These are phyloP conservation scores for Volvox reticuliferus DNA, from an alignment of 139 green algal genomes.

Conservation along the genomic window DNA sequence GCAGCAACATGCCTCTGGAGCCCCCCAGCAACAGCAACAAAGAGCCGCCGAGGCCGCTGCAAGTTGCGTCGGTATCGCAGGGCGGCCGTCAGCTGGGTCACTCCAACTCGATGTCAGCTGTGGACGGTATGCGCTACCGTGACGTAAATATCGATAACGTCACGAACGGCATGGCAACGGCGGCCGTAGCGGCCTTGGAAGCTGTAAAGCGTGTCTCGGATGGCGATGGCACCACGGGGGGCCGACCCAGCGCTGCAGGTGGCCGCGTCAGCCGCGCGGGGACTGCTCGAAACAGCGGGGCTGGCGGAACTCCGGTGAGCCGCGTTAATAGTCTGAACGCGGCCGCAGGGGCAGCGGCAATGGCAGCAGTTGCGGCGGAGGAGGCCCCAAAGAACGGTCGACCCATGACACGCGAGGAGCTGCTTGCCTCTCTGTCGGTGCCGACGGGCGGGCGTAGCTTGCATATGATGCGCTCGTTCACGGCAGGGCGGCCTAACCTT, in stretches of 20 bases:
- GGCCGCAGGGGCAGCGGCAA: background rate
- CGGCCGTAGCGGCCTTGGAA: background rate
- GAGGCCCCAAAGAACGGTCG: background rate
- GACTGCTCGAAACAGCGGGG: constrained; percentile 35
- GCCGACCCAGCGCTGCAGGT: constrained; percentile 22
- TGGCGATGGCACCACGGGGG: constrained; percentile 41
- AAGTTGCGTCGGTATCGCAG: background rate
- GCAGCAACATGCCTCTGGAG: constrained; percentile 6
- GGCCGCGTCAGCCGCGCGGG: constrained; percentile 17
- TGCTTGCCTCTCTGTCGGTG: background rate
- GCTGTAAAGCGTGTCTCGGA: constrained; percentile 35
- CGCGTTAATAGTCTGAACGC: constrained; percentile 25
- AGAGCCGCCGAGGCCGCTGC: constrained; percentile 17
- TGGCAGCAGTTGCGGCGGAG: background rate
- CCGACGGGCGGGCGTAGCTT: background rate
- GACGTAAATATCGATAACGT: constrained; percentile 36
- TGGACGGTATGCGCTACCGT: constrained; percentile 48
- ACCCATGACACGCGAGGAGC: constrained; percentile 37
- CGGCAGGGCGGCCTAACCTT: constrained; percentile 7
- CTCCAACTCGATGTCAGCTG: constrained; percentile 47
- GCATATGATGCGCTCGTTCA: constrained; percentile 25
- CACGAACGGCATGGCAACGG: constrained; percentile 19
- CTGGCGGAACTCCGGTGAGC: background rate
- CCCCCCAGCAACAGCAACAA: background rate
- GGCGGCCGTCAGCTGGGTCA: constrained; percentile 30